Percentiles rank a stretch among this genome's conserved stretches.
Conservation (phyloP, 2,329 filamentous ascomycete species). For the Diaporthe caulivora region DNA sequence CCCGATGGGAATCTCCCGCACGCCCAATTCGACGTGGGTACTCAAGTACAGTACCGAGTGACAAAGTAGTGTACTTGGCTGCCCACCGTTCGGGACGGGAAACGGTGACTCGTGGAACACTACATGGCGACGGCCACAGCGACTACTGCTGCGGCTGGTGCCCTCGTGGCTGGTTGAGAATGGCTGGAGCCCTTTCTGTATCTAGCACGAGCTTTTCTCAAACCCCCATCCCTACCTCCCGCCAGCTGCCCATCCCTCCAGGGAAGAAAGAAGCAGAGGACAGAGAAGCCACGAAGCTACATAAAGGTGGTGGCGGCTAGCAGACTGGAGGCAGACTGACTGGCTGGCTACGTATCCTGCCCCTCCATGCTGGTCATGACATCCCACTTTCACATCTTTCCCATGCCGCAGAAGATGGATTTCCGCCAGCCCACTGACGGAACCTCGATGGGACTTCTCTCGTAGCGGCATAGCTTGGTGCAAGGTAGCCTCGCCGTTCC, state of each 20-base stretch:
- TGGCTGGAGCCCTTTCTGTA: neutral
- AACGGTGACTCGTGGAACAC: slow-evolving; percentile 16
- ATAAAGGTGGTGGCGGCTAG: slow-evolving; percentile 10
- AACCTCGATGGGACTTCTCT: slow-evolving; percentile 14
- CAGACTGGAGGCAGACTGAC: too few relatives aligned
- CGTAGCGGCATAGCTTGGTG: slow-evolving; percentile 11
- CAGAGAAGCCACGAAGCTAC: neutral
- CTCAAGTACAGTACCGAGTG: too few relatives aligned
- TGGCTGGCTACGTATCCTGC: neutral
- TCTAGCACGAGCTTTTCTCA: neutral
- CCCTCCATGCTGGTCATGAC: slow-evolving; percentile 18
- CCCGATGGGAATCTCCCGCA: slow-evolving; percentile 25
- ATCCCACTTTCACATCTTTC: slow-evolving; percentile 34
- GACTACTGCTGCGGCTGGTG: neutral
- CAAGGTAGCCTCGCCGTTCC: slow-evolving; percentile 14
- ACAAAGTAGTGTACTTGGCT: neutral
- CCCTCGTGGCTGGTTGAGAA: neutral
- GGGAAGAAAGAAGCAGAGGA: neutral
- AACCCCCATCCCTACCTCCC: neutral
- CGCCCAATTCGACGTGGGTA: slow-evolving; percentile 12
- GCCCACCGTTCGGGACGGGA: slow-evolving; percentile 14
- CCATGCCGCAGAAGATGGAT: slow-evolving; percentile 27
- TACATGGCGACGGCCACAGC: neutral
- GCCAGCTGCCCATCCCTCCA: too few relatives aligned
- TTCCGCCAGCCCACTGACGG: slow-evolving; percentile 27